Conservation (phyloP, 2,329 filamentous ascomycete species). For the Aspergillus flavus region DNA sequence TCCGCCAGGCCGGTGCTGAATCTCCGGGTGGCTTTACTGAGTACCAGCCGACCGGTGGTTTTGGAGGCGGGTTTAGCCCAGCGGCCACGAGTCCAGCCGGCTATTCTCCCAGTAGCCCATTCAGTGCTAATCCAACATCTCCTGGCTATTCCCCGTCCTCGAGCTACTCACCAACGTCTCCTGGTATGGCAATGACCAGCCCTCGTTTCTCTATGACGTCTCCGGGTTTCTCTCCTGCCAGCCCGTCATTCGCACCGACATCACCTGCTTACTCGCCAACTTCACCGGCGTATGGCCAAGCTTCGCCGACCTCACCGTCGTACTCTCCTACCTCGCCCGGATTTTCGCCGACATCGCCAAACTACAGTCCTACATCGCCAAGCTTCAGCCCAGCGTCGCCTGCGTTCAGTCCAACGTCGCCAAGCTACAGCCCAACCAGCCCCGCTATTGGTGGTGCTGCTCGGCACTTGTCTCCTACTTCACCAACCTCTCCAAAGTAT, state of each 20-base stretch:
- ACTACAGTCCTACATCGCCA: constrained; percentile 63
- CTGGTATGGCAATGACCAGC: constrained; percentile 61
- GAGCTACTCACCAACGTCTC: constrained; percentile 75
- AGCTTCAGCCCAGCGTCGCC: constrained; percentile 56
- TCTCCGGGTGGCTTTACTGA: constrained; percentile 59
- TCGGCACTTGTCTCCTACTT: constrained; percentile 47
- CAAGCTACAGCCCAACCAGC: constrained; percentile 60
- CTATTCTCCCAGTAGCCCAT: constrained; percentile 72
- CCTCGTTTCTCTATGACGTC: constrained; percentile 56
- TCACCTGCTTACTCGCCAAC: constrained; percentile 75
- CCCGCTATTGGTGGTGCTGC: constrained; percentile 48
- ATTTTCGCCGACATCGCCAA: constrained; percentile 61
- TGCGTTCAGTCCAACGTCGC: constrained; percentile 59
- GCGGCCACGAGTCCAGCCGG: constrained; percentile 65
- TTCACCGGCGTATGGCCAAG: constrained; percentile 69
- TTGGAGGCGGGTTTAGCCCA: constrained; percentile 66
- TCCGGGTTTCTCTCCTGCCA: constrained; percentile 57
- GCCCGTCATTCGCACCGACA: constrained; percentile 56
- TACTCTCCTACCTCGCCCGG: constrained; percentile 59
- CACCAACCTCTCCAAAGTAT: constrained; percentile 56
- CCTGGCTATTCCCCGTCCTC: constrained; percentile 65
- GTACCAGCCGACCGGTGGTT: constrained; percentile 71
- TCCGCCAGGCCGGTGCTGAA: constrained; percentile 69
- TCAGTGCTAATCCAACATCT: constrained; percentile 72
- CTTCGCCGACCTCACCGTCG: constrained; percentile 63